A percentile compares a stretch with the other conserved stretches of the same genome.
These are phyloP conservation scores for Pythium pectinolyticum DNA, from an alignment of 352 stramenopile species.

Conservation along the genomic window DNA sequence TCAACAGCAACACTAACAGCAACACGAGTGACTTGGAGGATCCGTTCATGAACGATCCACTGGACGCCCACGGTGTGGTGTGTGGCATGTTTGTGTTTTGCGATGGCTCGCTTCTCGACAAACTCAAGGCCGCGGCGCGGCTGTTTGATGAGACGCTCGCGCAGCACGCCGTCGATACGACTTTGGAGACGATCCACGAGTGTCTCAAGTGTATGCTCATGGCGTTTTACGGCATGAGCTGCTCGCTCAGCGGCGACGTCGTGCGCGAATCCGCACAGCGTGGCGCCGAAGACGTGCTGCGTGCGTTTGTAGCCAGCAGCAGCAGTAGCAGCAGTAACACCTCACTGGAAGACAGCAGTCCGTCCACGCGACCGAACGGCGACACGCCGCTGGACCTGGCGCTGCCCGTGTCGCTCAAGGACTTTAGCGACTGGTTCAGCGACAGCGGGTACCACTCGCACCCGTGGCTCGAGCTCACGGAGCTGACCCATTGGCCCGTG, in stretches of 20 bases:
- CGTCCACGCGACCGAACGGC: conserved; percentile 5
- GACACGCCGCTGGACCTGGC: conserved; percentile 34
- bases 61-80: conserved; percentile 56
- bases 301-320: conserved; percentile 39
- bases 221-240: conserved; percentile 83
- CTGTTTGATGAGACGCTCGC: conserved; percentile 32
- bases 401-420: conserved; percentile 50
- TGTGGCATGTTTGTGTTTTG: conserved; percentile 71
- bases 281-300: conserved; percentile 65
- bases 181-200: conserved; percentile 59
- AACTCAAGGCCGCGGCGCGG: conserved; percentile 25
- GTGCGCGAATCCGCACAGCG: conserved; percentile 70
- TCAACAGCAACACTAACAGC: neutral
- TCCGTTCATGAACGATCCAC: conserved; percentile 44
- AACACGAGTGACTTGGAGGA: conserved; percentile 42
- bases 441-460: conserved; percentile 61
- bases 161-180: conserved; percentile 39
- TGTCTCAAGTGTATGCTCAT: conserved; percentile 79
- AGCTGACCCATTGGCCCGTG: conserved; percentile 77
- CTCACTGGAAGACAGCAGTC: conserved; percentile 31
- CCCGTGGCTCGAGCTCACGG: conserved; percentile 78
- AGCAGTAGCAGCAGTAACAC: too few relatives aligned
- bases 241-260: conserved; percentile 67
- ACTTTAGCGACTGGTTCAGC: conserved; percentile 80
- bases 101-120: conserved; percentile 50